These are phyloP conservation scores for Phytophthora pluvialis DNA, from an alignment of 352 stramenopile species.

Conservation along the genomic window DNA sequence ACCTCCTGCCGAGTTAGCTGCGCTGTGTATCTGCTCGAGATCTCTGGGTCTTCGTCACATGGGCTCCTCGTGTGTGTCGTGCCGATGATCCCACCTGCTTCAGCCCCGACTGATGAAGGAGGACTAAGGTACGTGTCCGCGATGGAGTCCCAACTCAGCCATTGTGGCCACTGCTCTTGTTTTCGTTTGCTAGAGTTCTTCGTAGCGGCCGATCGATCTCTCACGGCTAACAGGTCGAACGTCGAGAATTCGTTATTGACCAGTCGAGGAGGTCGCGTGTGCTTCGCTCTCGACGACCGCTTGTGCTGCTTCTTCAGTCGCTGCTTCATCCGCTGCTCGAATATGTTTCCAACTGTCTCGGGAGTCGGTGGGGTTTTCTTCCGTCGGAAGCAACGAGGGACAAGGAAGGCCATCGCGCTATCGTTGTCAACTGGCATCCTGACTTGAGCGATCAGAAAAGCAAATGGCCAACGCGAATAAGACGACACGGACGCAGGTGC, in stretches of 20 bases:
- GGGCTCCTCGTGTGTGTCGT: slow-evolving; percentile 9
- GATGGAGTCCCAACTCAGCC: slow-evolving; percentile 22
- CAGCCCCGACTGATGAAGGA: slow-evolving; percentile 16
- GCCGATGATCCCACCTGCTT: slow-evolving; percentile 12
- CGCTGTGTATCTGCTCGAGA: slow-evolving; percentile 5
- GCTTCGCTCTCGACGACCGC: neutral
- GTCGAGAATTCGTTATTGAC: slow-evolving; percentile 4
- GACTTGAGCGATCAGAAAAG: slow-evolving; percentile 7
- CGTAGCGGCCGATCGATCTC: slow-evolving; percentile 5
- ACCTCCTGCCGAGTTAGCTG: slow-evolving; percentile 11
- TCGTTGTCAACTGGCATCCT: slow-evolving; percentile 14
- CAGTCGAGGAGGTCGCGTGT: neutral
- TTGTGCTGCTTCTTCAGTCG: slow-evolving; percentile 28
- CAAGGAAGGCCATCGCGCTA: slow-evolving; percentile 6
- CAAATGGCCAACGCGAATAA: slow-evolving; percentile 16
- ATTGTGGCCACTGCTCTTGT: slow-evolving; percentile 1
- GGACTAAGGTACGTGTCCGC: slow-evolving; percentile 25
- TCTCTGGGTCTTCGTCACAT: slow-evolving; percentile 3
- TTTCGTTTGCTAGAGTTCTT: neutral
- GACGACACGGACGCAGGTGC: slow-evolving; percentile 1
- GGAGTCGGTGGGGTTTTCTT: slow-evolving; percentile 9
- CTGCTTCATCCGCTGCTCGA: slow-evolving; percentile 20
- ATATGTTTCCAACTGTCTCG: slow-evolving; percentile 20
- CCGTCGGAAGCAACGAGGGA: slow-evolving; percentile 20
- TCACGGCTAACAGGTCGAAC: slow-evolving; percentile 15